Evolutionary conservation across 2,329 filamentous ascomycete genomes (phyloP).

Genomic region (Cercospora sp.): DNA sequence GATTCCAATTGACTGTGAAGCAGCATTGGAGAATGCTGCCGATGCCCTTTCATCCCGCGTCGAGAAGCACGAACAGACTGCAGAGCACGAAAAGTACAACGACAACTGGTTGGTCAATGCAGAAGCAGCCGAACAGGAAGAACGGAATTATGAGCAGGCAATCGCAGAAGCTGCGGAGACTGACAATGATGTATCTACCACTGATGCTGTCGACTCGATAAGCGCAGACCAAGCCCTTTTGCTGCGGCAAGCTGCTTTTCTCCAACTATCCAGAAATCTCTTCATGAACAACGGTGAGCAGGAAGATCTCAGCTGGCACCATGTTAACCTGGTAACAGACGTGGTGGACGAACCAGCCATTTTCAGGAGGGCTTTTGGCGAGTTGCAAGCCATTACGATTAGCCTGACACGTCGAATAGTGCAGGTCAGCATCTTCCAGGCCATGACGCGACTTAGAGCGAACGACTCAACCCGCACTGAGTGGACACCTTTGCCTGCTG

Average conservation of each 20-base stretch:
- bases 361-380: constrained; percentile 71
- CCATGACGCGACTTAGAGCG: constrained; percentile 66
- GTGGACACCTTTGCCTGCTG: constrained; percentile 28
- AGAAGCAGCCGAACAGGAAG: constrained; percentile 40
- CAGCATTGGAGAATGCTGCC: constrained; percentile 66
- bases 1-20: constrained; percentile 65
- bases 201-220: background rate
- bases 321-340: constrained; percentile 49
- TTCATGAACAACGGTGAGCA: constrained; percentile 71
- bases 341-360: constrained; percentile 63
- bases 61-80: constrained; percentile 60
- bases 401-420: constrained; percentile 71
- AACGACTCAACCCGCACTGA: constrained; percentile 34
- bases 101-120: constrained; percentile 65
- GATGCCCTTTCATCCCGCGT: constrained; percentile 66
- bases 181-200: constrained; percentile 6
- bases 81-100: constrained; percentile 63
- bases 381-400: constrained; percentile 69
- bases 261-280: constrained; percentile 63
- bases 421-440: constrained; percentile 67
- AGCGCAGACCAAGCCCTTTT: constrained; percentile 45
- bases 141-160: constrained; percentile 3
- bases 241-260: constrained; percentile 61
- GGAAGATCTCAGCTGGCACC: constrained; percentile 67
- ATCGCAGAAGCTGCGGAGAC: background rate